Evolutionary conservation across 257 asterid genomes (phyloP), one percentile per base, ranked within the genome.

Genomic region (Solanum tarijense): DNA sequence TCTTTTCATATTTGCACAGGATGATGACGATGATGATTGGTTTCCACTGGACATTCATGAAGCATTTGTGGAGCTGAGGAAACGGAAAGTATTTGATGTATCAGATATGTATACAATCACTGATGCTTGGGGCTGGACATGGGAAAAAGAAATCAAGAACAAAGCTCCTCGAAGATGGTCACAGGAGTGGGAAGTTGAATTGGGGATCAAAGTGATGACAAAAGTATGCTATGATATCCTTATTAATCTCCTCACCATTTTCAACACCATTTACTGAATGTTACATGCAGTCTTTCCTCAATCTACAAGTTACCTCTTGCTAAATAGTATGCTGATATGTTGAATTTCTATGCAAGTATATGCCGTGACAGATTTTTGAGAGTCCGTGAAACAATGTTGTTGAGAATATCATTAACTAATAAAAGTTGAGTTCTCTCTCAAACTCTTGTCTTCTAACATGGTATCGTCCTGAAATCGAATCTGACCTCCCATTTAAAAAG

Each of bases 81-180:
- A 92, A 12, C 93, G 99, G 91, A 93, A 90, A 89, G 93, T 93
- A n/a, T 97, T 97, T 90, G 98, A 97, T 89, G 98, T 89, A 86
- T 83, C 90, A n/a, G 99, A 97, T 92, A 97, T 97, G 98, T 97
- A 97, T 87, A 97, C 99, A 84, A 91, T 97, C 86, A 93, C 99
- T 86, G 99, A 97, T 94, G 99, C 94, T 89, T 97, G 99, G 99
- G 97, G 98, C 76, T 97, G 99, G 99, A 94, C 98, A 38, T 97
- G 99, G 99, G 99, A 97, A 71, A 95, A 88, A 89, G 98, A 97
- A 5, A 88, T 90, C 69, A 97, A 93, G 94, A 96, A 95, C 92
- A 97, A 92, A 91, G 92, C 96, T 88, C 99, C 99, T 83, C 91
- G 87, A 83, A 95, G 96, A 91, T 96, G 98, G 98, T 97, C 99